Percentiles rank a stretch among this genome's conserved stretches.
These are phyloP conservation scores for Candida sp. DNA, from an alignment of 1,139 yeast species.

Conservation along the genomic window DNA sequence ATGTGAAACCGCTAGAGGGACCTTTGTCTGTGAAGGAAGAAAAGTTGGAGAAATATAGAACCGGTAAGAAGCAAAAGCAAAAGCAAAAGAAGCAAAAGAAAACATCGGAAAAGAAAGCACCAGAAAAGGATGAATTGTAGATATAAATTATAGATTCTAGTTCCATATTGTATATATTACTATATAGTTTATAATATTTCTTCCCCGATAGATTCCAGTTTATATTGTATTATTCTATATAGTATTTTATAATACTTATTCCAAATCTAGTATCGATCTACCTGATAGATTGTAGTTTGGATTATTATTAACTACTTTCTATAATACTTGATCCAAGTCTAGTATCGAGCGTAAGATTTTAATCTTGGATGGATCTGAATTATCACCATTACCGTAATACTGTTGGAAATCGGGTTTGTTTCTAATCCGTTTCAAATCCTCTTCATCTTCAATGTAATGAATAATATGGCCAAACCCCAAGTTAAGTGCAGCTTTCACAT, in stretches of 20 bases:
- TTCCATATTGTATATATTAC: no score
- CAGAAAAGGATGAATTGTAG: conserved; percentile 36
- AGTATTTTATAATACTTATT: no score
- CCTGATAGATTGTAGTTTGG: no score
- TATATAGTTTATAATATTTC: no score
- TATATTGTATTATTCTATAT: no score
- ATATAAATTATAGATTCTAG: no score
- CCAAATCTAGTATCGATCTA: no score
- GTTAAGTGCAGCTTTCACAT: conserved; percentile 53
- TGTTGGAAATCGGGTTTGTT: conserved; percentile 26
- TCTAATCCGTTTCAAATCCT: conserved; percentile 32
- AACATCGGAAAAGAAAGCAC: no score
- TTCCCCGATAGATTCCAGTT: no score
- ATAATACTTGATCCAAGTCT: conserved; percentile 18
- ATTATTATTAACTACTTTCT: conserved; percentile 8
- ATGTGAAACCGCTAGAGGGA: conserved; percentile 34
- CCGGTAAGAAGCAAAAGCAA: conserved; percentile 18
- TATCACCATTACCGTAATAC: conserved; percentile 34
- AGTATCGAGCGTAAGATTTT: conserved; percentile 28
- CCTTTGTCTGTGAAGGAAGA: conserved; percentile 33
- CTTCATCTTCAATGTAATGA: conserved; percentile 55
- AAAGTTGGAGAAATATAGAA: conserved; percentile 28
- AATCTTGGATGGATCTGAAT: conserved; percentile 23
- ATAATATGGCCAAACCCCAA: conserved; percentile 52
- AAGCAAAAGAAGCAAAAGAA: conserved; percentile 14